A percentile compares a stretch with the other conserved stretches of the same genome.
phyloP scores from a whole-genome alignment of 371 early-diverging fungal genomes.

The Mucor irregularis region DNA sequence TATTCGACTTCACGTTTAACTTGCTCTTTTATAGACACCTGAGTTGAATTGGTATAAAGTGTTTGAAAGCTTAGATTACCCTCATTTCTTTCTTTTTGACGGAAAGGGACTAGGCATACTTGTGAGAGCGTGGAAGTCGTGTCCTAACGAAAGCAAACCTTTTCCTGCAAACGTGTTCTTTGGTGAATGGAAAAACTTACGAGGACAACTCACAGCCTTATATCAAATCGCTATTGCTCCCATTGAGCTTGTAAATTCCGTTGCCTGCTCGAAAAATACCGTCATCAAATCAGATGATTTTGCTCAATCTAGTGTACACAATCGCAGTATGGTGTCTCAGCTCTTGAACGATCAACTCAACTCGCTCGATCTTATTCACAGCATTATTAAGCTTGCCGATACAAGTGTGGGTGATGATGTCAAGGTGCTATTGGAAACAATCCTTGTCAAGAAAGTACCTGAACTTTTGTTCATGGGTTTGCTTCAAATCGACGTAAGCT shows the following conservation, averaged over 20 bases:
- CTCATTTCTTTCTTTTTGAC: constrained; percentile 68
- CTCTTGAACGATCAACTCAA: constrained; percentile 70
- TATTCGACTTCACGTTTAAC: neutral
- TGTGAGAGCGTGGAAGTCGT: constrained; percentile 60
- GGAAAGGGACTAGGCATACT: constrained; percentile 66
- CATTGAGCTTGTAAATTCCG: constrained; percentile 49
- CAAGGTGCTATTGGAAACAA: constrained; percentile 62
- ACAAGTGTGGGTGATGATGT: constrained; percentile 65
- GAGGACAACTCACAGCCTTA: constrained; percentile 74
- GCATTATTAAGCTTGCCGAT: constrained; percentile 65
- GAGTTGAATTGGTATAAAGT: constrained; percentile 68
- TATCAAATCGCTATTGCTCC: constrained; percentile 66
- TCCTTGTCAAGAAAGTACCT: constrained; percentile 66
- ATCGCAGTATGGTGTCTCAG: constrained; percentile 53
- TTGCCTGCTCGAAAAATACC: constrained; percentile 47
- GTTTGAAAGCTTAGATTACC: constrained; percentile 67
- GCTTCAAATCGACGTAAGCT: constrained; percentile 62
- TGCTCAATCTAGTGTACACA: constrained; percentile 44
- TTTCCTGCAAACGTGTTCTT: constrained; percentile 78
- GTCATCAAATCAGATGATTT: constrained; percentile 60
- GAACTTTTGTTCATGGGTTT: constrained; percentile 81
- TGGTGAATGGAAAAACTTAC: constrained; percentile 74
- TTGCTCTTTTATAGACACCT: constrained; percentile 39
- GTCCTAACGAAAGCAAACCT: constrained; percentile 15
- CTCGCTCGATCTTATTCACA: constrained; percentile 74